Evolutionary conservation across 306 rosid genomes (phyloP).

Genomic region (Malus domestica): DNA sequence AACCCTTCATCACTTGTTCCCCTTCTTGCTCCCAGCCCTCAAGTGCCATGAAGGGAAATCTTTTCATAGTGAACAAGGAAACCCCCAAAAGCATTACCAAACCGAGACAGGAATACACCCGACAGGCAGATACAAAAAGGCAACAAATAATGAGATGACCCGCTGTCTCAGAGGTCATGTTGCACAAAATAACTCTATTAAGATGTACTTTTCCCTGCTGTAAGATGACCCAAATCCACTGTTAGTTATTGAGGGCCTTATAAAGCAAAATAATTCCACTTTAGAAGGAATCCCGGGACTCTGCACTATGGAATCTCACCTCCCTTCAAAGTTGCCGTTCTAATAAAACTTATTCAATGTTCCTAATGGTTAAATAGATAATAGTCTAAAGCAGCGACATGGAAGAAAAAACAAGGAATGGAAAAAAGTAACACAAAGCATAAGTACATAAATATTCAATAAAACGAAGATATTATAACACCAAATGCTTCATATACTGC

Average conservation of each 20-base stretch:
- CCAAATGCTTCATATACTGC: background rate
- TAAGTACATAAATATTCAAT: background rate
- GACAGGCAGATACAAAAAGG: conserved; percentile 41
- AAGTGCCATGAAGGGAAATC: conserved; percentile 37
- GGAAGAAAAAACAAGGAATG: background rate
- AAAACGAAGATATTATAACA: conserved; percentile 1
- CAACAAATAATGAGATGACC: conserved; percentile 48
- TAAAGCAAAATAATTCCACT: conserved; percentile 26
- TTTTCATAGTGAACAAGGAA: conserved; percentile 36
- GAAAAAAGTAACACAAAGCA: background rate
- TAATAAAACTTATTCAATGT: conserved; percentile 14
- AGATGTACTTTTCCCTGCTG: conserved; percentile 51
- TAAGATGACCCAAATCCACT: conserved; percentile 57
- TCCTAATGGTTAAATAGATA: conserved; percentile 17
- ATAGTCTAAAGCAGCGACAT: conserved; percentile 5
- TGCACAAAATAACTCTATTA: conserved; percentile 45
- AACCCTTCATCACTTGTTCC: conserved; percentile 55
- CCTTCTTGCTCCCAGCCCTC: conserved; percentile 55
- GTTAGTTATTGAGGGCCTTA: conserved; percentile 43
- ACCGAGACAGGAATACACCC: conserved; percentile 57
- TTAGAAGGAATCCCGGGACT: conserved; percentile 47
- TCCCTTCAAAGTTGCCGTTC: conserved; percentile 22
- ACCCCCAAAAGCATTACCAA: conserved; percentile 56
- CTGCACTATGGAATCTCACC: conserved; percentile 24
- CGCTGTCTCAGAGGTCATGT: conserved; percentile 60